Base-by-base conservation (phyloP, 2,329 filamentous ascomycete genomes). In the Talaromyces sp. region DNA sequence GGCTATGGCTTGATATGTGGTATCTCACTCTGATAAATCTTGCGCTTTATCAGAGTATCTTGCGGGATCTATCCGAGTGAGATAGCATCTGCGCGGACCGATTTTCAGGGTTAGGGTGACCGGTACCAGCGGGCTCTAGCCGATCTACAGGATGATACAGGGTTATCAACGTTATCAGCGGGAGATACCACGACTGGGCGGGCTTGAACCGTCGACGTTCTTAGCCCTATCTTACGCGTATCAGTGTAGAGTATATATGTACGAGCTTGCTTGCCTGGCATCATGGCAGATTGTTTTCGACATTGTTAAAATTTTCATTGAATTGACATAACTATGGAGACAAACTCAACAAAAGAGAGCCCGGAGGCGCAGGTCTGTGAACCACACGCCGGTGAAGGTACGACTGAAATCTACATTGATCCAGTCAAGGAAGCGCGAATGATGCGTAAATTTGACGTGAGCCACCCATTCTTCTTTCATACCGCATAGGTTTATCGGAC, bases 371-470 rank as follows among this genome's bases (percentile, higher is more conserved):
- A 58, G 55, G 55, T 42, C 55, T 58, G 55, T 21, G 55, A 33
- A 50, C 57, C 57, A 21, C 40, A 39, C 42, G 3, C 42, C n/a
- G 28, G 31, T 25, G 42, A 59, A 59, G 57, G 57, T 33, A 33
- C 57, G 39, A 50, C 31, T 37, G 57, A 59, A 48, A 59, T 39
- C 42, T 59, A 59, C 57, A 59, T 59, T 50, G 57, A 59, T 50
- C 57, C 59, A 55, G 40, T 67, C 58, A 61, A 67, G 33, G 66
- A 67, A 8, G 58, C 62, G n/a, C 62, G 61, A 21, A 63, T 67
- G n/a, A 40, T 66, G 28, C 66, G 64, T 61, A 66, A 67, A 55
- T 65, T 67, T 59, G 66, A 67, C 39, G 48, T 67, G 55, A 65
- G 42, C 3, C 60, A 62, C 4, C 58, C 25, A 12, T 37, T 33